Percentiles rank a stretch among this genome's conserved stretches.
These are phyloP conservation scores for Pterothamnion heteromorphum DNA, from an alignment of 31 red algal genomes.

Conservation along the genomic window DNA sequence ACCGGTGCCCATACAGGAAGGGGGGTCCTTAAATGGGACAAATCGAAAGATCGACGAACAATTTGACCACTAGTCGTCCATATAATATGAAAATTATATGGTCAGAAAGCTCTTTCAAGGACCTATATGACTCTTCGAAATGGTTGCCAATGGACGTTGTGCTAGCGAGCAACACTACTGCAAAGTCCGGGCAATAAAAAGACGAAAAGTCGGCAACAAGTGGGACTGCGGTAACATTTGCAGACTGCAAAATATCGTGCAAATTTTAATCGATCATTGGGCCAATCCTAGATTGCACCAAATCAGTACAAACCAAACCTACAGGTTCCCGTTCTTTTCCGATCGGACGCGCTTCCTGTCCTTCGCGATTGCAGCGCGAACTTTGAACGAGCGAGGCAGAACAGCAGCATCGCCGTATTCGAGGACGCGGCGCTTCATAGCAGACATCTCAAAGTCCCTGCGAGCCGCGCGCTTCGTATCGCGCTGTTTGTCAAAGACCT, in stretches of 20 bases:
- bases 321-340: neutral
- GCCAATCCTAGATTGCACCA: constrained; percentile 20
- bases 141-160: neutral
- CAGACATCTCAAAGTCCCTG: neutral
- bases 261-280: constrained; percentile 40
- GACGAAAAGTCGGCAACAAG: constrained; percentile 44
- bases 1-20: too few species aligned
- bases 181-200: constrained; percentile 10
- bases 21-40: constrained; percentile 22
- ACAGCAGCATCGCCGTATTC: constrained; percentile 12
- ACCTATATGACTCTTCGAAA: neutral
- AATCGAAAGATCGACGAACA: constrained; percentile 12
- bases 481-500: neutral
- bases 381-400: constrained; percentile 38
- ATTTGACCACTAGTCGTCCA: constrained; percentile 14
- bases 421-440: constrained; percentile 27
- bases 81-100: constrained; percentile 8
- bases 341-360: constrained; percentile 26
- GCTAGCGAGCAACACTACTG: neutral
- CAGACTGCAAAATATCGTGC: constrained; percentile 46
- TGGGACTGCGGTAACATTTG: constrained; percentile 46
- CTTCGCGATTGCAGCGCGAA: neutral
- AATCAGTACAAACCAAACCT: neutral
- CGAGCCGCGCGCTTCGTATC: constrained; percentile 13
- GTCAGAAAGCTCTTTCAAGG: constrained; percentile 17